Evolutionary conservation across 768 basidiomycete genomes (phyloP).

Genomic region (Mycena leptocephala): DNA sequence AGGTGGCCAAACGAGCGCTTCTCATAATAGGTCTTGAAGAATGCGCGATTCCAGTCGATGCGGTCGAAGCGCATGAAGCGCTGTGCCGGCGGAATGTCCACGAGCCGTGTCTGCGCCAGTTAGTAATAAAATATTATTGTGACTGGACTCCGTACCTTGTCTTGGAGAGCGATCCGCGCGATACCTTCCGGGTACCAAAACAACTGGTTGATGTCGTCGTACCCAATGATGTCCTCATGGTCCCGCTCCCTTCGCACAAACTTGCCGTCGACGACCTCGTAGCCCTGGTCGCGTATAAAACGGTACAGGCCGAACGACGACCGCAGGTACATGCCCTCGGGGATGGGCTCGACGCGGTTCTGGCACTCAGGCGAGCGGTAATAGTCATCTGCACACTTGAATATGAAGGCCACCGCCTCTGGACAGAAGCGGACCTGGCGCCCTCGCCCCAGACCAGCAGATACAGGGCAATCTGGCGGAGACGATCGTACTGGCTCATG

Average conservation of each 20-base stretch:
- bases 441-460: slow-evolving; percentile 98
- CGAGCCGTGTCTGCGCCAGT: slow-evolving; percentile 82
- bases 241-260: slow-evolving; percentile 95
- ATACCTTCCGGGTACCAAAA: slow-evolving; percentile 99
- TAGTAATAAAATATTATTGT: not conserved
- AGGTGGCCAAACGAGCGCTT: slow-evolving; percentile 97
- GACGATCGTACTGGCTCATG: slow-evolving; percentile 98
- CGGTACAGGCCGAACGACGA: slow-evolving; percentile 96
- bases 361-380: slow-evolving; percentile 99
- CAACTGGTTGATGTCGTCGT: slow-evolving; percentile 98
- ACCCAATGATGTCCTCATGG: slow-evolving; percentile 96
- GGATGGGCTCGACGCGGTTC: slow-evolving; percentile 91
- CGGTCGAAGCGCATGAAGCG: slow-evolving; percentile 98
- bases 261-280: slow-evolving; percentile 97
- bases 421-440: slow-evolving; percentile 98
- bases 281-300: slow-evolving; percentile 97
- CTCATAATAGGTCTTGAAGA: slow-evolving; percentile 99
- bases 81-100: slow-evolving; percentile 92
- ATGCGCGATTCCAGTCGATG: slow-evolving; percentile 96
- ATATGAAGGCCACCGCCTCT: slow-evolving; percentile 98
- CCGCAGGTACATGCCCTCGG: slow-evolving; percentile 94
- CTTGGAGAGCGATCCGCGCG: slow-evolving; percentile 88
- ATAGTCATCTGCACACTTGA: slow-evolving; percentile 99
- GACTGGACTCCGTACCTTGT: slow-evolving; percentile 77
- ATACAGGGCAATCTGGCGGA: slow-evolving; percentile 96